These are phyloP conservation scores for Pelargonium australe DNA, from an alignment of 441 rosid species.

Conservation along the genomic window DNA sequence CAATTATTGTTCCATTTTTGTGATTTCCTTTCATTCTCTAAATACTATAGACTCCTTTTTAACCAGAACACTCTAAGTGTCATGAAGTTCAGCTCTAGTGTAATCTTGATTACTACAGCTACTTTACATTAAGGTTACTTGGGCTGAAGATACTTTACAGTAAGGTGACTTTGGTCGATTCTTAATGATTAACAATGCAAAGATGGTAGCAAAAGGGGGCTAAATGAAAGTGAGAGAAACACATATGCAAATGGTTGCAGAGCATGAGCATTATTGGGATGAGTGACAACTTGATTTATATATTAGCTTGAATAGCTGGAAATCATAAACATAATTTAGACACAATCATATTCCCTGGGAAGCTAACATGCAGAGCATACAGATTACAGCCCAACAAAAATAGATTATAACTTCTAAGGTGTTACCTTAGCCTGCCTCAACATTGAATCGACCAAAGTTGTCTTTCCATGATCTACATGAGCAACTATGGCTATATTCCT, in stretches of 20 bases:
- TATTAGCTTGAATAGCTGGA: not conserved
- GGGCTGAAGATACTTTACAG: not conserved
- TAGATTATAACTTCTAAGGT: not conserved
- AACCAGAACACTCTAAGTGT: not conserved
- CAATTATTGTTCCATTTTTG: not conserved
- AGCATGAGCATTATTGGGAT: not conserved
- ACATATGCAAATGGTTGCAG: not conserved
- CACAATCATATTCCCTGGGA: not conserved
- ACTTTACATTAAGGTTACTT: not conserved
- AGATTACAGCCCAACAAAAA: not conserved
- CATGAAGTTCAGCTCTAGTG: not conserved
- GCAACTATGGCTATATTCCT: constrained; percentile 96
- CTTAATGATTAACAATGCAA: not conserved
- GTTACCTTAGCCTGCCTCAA: constrained; percentile 84
- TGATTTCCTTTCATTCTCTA: not conserved
- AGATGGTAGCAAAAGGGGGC: not conserved
- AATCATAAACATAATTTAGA: not conserved
- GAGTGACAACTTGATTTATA: not conserved
- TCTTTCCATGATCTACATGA: constrained; percentile 97
- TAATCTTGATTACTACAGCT: not conserved
- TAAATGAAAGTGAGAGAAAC: not conserved
- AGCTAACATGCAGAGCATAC: not conserved
- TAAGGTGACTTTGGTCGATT: not conserved
- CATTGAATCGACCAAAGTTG: constrained; percentile 96
- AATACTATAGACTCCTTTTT: not conserved